phyloP scores from a whole-genome alignment of 805 yeast genomes.

The Kluyveromyces nonfermentans region DNA sequence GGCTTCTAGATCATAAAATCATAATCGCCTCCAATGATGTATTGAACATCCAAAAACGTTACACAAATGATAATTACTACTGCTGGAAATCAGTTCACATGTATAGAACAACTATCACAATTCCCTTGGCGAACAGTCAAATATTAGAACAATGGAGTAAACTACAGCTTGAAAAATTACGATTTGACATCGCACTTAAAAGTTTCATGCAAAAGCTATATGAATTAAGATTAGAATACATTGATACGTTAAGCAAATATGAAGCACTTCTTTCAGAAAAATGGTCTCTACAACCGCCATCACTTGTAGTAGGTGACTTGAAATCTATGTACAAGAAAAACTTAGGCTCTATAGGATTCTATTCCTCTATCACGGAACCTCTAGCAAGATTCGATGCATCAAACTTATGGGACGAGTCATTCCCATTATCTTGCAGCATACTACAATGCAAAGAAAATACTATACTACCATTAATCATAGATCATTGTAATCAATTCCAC shows the following conservation, averaged over 20 bases:
- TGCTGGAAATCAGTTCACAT: constrained; percentile 6
- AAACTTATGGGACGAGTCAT: background rate
- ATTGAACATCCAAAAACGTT: constrained; percentile 8
- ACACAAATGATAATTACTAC: constrained; percentile 20
- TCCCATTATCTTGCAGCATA: background rate
- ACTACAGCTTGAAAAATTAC: background rate
- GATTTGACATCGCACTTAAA: background rate
- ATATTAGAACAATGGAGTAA: background rate
- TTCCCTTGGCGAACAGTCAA: background rate
- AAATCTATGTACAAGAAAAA: background rate
- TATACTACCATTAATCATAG: background rate
- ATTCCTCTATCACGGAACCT: background rate
- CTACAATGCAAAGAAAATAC: background rate
- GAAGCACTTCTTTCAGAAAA: background rate
- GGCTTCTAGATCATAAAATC: constrained; percentile 16
- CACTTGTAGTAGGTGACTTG: background rate
- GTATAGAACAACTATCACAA: background rate
- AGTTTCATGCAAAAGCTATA: background rate
- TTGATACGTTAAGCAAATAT: background rate
- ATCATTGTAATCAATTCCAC: background rate
- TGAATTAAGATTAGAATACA: background rate
- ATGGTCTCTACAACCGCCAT: background rate
- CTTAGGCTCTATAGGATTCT: background rate
- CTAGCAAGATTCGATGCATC: background rate
- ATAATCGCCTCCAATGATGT: constrained; percentile 21